Percentiles rank a stretch among this genome's conserved stretches.
These are phyloP conservation scores for Citrus glauca DNA, from an alignment of 345 rosid species.

Conservation along the genomic window DNA sequence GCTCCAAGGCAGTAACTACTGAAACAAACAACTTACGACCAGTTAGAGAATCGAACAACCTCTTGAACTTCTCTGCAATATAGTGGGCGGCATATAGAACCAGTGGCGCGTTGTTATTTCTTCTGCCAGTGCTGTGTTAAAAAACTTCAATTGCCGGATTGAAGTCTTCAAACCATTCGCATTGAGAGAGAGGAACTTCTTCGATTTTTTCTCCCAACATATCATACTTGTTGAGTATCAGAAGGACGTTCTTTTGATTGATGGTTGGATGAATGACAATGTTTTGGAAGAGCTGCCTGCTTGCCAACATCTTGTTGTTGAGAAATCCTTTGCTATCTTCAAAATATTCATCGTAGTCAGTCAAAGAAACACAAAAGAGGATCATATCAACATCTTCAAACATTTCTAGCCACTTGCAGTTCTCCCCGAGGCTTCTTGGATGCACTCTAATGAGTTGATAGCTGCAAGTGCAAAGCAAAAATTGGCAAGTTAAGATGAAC, in stretches of 20 bases:
- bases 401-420: slow-evolving; percentile 78
- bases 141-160: slow-evolving; percentile 39
- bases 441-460: slow-evolving; percentile 79
- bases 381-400: slow-evolving; percentile 76
- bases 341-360: slow-evolving; percentile 51
- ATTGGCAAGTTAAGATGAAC: neutral
- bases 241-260: slow-evolving; percentile 66
- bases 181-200: slow-evolving; percentile 46
- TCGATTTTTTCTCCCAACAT: slow-evolving; percentile 70
- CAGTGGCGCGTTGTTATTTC: slow-evolving; percentile 38
- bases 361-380: slow-evolving; percentile 67
- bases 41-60: slow-evolving; percentile 44
- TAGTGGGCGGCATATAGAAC: slow-evolving; percentile 69
- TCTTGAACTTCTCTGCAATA: slow-evolving; percentile 70
- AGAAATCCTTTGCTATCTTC: slow-evolving; percentile 47
- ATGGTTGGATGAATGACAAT: slow-evolving; percentile 57
- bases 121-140: slow-evolving; percentile 16
- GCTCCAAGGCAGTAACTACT: slow-evolving; percentile 48
- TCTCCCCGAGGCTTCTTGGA: slow-evolving; percentile 66
- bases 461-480: slow-evolving; percentile 36
- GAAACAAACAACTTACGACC: slow-evolving; percentile 59
- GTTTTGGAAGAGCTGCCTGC: slow-evolving; percentile 59
- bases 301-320: slow-evolving; percentile 78
- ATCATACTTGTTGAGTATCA: slow-evolving; percentile 76
- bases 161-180: slow-evolving; percentile 86